Base-by-base conservation (phyloP, 75 land plant genomes). In the Pinus taeda region DNA sequence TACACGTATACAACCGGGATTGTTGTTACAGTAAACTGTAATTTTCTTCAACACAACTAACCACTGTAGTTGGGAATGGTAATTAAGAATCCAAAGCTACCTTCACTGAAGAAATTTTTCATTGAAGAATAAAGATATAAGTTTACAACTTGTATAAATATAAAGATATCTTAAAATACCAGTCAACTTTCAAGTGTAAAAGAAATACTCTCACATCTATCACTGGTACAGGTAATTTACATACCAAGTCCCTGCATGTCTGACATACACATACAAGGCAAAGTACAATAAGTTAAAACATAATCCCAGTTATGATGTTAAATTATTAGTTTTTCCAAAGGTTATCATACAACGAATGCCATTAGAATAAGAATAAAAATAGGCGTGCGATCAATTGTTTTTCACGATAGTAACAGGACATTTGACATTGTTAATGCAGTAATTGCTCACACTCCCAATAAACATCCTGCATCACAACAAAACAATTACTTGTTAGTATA, bases 401-500 rank as follows among this genome's bases (percentile, higher is more conserved):
- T 91, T 91, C 4, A 90, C 87, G 0, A 91, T 82, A 26, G 89
- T 81, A 57, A 91, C 90, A 24, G 93, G 92, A 76, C 93, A 91
- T 65, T 72, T 78, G 17, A 78, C 93, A 73, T 91, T 91, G 76
- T 85, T 87, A 76, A 84, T 66, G 80, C 89, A 93, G 62, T 85
- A 90, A 78, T 90, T 91, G 84, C 93, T 91, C 21, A 91, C 93
- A 72, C 90, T 91, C 56, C 93, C 93, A 72, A 91, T 60, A 57
- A 90, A 78, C 83, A 88, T 84, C 87, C 92, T 90, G 92, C 84
- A 76, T 39, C 71, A 69, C 18, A 12, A 42, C 71, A 69, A 69
- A 69, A n/a, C 53, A 42, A 69, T 20, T 37, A 18, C n/a, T 26
- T 26, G 21, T 63, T 63, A 13, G 39, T 64, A 30, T 64, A 29